These are phyloP conservation scores for Cryptosporidium andersoni DNA, from an alignment of 169 alveolate species.

Conservation along the genomic window DNA sequence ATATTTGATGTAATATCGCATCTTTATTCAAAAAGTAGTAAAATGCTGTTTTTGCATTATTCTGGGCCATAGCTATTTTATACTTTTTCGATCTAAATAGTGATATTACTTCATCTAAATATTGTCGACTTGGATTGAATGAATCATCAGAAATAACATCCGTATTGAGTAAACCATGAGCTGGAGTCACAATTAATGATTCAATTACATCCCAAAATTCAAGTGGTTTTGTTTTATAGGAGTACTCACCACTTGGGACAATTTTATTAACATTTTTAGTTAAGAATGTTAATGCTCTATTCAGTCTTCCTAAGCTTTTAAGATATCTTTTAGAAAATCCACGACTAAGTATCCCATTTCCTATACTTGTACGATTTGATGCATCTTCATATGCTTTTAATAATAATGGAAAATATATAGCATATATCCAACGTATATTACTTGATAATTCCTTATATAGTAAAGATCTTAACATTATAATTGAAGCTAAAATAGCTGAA, in stretches of 20 bases:
- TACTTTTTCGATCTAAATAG: constrained; percentile 45
- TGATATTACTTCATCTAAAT: constrained; percentile 38
- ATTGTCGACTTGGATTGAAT: constrained; percentile 29
- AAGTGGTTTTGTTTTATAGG: constrained; percentile 5
- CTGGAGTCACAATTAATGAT: constrained; percentile 48
- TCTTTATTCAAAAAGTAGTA: constrained; percentile 55
- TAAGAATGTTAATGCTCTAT: constrained; percentile 15
- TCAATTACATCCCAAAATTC: constrained; percentile 36
- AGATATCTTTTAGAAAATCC: constrained; percentile 14
- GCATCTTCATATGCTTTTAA: constrained; percentile 24
- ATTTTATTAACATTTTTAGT: constrained; percentile 24
- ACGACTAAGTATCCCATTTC: constrained; percentile 6
- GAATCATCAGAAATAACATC: constrained; percentile 35
- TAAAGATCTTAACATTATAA: constrained; percentile 37
- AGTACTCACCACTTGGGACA: constrained; percentile 9
- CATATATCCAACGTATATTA: constrained; percentile 32
- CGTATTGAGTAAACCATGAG: constrained; percentile 43
- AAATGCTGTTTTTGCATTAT: constrained; percentile 53
- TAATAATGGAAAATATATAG: constrained; percentile 30
- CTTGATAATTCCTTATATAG: constrained; percentile 52
- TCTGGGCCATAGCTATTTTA: constrained; percentile 52
- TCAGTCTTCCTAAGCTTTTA: constrained; percentile 9
- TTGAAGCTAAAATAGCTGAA: constrained; percentile 38
- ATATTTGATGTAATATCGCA: not conserved
- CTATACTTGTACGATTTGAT: constrained; percentile 3